Conservation (phyloP, 768 basidiomycete species). For the Mycena vulgaris region DNA sequence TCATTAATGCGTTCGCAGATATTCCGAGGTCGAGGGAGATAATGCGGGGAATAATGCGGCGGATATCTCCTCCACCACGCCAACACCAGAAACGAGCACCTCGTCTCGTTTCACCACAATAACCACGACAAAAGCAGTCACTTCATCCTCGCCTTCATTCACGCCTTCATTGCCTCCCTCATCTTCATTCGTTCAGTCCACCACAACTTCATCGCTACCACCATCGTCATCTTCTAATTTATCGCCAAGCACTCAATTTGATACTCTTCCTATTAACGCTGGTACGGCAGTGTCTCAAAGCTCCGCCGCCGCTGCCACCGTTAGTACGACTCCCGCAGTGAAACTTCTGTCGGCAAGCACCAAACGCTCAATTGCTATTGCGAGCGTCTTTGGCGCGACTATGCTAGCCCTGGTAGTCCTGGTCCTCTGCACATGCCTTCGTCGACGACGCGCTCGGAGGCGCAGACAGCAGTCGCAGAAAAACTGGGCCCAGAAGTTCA, state of each 20-base stretch:
- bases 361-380: conserved; percentile 13
- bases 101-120: not conserved
- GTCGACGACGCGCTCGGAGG: conserved; percentile 10
- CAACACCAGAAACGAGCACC: no score
- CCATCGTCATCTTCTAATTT: conserved; percentile 17
- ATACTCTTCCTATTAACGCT: not conserved
- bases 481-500: conserved; percentile 20
- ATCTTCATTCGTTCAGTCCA: conserved; percentile 1
- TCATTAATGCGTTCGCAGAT: conserved; percentile 1
- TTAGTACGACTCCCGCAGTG: not conserved
- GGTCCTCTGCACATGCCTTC: conserved; percentile 4
- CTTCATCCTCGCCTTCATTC: not conserved
- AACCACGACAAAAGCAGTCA: not conserved
- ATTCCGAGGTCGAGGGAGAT: conserved; percentile 1
- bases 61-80: no score
- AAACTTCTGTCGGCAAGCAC: conserved; percentile 1
- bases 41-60: not conserved
- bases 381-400: not conserved
- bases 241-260: not conserved
- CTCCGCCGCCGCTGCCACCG: not conserved
- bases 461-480: not conserved
- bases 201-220: not conserved
- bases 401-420: not conserved
- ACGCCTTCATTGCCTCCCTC: not conserved
- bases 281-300: not conserved